Percentiles rank a stretch among this genome's conserved stretches.
These are phyloP conservation scores for Colletotrichum endophyticum DNA, from an alignment of 2,329 filamentous ascomycete genomes.

Conservation along the genomic window DNA sequence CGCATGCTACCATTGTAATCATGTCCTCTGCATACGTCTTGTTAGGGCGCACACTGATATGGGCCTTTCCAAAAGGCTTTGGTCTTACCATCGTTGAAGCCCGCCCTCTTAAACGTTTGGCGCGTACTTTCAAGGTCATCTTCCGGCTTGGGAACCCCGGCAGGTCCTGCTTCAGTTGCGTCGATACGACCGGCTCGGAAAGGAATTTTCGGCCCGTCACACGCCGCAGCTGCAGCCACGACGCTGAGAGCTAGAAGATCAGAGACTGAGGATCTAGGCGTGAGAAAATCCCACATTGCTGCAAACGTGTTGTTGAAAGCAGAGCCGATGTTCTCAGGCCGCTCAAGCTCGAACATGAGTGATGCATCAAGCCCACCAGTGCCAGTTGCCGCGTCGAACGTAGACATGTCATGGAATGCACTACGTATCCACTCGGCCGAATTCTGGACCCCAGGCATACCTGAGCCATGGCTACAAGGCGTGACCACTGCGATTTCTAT, in stretches of 20 bases:
- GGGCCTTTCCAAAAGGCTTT: background rate
- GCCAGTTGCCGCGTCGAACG: constrained; percentile 21
- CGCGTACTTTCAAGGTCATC: constrained; percentile 22
- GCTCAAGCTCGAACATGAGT: constrained; percentile 30
- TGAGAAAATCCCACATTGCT: constrained; percentile 24
- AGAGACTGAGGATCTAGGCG: constrained; percentile 22
- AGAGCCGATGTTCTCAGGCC: constrained; percentile 28
- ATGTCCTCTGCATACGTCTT: constrained; percentile 4
- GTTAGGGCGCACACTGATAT: background rate
- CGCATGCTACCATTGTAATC: constrained; percentile 27
- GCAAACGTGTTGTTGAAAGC: constrained; percentile 33
- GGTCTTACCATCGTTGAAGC: constrained; percentile 21
- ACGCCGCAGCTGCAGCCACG: constrained; percentile 24
- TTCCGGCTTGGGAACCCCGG: constrained; percentile 27
- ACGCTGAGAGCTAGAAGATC: constrained; percentile 36
- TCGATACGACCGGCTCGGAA: constrained; percentile 27
- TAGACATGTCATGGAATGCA: constrained; percentile 30
- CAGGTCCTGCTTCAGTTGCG: constrained; percentile 23
- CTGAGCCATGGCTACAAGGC: constrained; percentile 21
- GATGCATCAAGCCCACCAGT: constrained; percentile 29
- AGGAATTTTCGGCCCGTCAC: constrained; percentile 24
- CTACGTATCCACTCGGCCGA: constrained; percentile 30
- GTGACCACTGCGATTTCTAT: background rate
- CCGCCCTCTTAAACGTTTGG: constrained; percentile 22
- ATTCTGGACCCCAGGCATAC: constrained; percentile 26